Base-by-base conservation (phyloP, 1,284 basidiomycete species). In the Cryptococcus hybrid region DNA sequence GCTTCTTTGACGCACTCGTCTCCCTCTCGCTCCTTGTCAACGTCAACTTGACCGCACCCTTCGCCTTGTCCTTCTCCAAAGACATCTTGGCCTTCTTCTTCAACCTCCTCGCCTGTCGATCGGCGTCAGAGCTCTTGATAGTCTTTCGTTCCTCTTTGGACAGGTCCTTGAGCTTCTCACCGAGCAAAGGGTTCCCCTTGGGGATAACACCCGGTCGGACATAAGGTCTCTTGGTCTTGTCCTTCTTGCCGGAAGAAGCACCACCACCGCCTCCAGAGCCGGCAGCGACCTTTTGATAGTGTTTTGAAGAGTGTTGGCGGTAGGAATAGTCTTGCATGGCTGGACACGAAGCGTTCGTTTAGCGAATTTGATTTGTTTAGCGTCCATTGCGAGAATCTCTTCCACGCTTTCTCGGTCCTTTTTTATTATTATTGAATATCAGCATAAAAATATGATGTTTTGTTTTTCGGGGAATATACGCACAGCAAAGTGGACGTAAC, bases 361-460 rank as follows among this genome's bases (percentile, higher is more conserved):
- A 11, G 89, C 90, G 68, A 95, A 90, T 74, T 88, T 90, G 73
- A 95, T 85, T 63, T 87, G 88, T 38, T 75, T 77, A n/a, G 83
- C 80, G 48, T 90, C 86, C 18, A 95, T 78, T 0, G 88, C 88
- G 37, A 96, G 81, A 42, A 95, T 78, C 77, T 95, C 91, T 72
- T 96, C 93, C 1, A 93, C 90, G 68, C 89, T 92, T 73, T 87
- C 86, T 2, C 86, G 86, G 68, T 94, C 90, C 92, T 95, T 63
- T 44, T 24, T 24, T n/a, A n/a, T n/a, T n/a, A n/a, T n/a, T 34
- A 30, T 49, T 52, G 34, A 83, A 86, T 65, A 71, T 90, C 24
- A 24, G 24, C 24, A 24, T 24, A 24, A 42, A n/a, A n/a, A n/a
- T n/a, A n/a, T n/a, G n/a, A n/a, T 18, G 9, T n/a, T 11, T 42